A percentile compares a stretch with the other conserved stretches of the same genome.
Conservation (phyloP, 2,329 filamentous ascomycete genomes). For the Chrysoporthe deuterocubensis region DNA sequence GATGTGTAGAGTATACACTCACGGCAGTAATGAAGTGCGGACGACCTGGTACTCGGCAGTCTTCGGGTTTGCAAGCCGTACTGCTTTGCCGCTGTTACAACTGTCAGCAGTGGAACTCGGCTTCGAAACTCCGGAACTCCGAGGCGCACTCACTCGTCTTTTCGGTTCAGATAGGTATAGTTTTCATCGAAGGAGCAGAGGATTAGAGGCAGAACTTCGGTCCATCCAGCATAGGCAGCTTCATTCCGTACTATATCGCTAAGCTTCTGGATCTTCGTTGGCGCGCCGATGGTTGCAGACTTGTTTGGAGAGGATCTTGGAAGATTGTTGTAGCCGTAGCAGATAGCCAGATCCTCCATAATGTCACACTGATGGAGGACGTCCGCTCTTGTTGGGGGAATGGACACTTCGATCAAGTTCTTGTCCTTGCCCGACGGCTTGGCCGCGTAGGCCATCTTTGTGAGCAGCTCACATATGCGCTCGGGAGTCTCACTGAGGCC, state of each 20-base stretch:
- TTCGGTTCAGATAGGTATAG: slow-evolving; percentile 90
- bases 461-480: slow-evolving; percentile 77
- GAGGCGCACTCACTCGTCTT: slow-evolving; percentile 62
- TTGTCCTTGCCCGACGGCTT: slow-evolving; percentile 71
- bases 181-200: slow-evolving; percentile 98
- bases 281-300: slow-evolving; percentile 82
- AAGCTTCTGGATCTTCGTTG: slow-evolving; percentile 91
- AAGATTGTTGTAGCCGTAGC: slow-evolving; percentile 96
- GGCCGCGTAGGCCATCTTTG: slow-evolving; percentile 87
- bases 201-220: slow-evolving; percentile 93
- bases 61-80: slow-evolving; percentile 90
- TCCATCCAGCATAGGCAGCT: slow-evolving; percentile 93
- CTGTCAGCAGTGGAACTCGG: neutral
- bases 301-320: slow-evolving; percentile 86
- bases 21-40: slow-evolving; percentile 68
- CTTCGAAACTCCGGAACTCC: neutral
- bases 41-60: slow-evolving; percentile 93
- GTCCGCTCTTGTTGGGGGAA: slow-evolving; percentile 90
- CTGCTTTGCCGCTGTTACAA: slow-evolving; percentile 62
- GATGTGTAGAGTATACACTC: neutral
- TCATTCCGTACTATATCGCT: slow-evolving; percentile 88
- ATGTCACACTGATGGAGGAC: slow-evolving; percentile 96
- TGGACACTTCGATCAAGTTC: slow-evolving; percentile 77
- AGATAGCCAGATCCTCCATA: slow-evolving; percentile 97
- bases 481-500: slow-evolving; percentile 77